These are phyloP conservation scores for Teratosphaeria pseudoeucalypti DNA, from an alignment of 2,329 filamentous ascomycete genomes.

Conservation along the genomic window DNA sequence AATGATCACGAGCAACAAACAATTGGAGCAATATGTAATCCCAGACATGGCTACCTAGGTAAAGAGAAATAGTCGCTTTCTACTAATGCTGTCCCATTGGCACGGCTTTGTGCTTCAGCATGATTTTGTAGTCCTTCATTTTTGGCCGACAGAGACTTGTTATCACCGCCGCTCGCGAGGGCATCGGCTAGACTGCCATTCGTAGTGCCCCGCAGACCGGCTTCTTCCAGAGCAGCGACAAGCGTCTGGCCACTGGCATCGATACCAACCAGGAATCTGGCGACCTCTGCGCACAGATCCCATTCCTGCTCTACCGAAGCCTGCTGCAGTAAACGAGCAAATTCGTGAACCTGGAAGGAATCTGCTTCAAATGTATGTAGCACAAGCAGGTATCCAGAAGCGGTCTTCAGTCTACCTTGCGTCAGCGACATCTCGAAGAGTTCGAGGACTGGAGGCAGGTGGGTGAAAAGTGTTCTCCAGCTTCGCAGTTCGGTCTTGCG, in stretches of 20 bases:
- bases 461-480: conserved; percentile 87
- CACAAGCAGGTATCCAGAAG: conserved; percentile 90
- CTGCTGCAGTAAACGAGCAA: conserved; percentile 66
- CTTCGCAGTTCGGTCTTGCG: conserved; percentile 92
- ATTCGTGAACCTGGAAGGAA: conserved; percentile 49
- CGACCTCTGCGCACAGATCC: conserved; percentile 91
- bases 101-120: not conserved
- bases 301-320: conserved; percentile 82
- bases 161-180: not conserved
- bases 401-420: conserved; percentile 81
- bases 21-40: not conserved
- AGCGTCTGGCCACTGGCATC: conserved; percentile 78
- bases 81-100: not conserved
- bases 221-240: conserved; percentile 51
- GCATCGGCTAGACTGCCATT: not conserved
- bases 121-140: not conserved
- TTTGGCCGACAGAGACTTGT: not conserved
- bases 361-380: conserved; percentile 57
- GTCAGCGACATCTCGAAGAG: conserved; percentile 88
- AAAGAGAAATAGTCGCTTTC: not conserved
- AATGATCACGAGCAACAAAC: not conserved
- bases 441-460: conserved; percentile 79
- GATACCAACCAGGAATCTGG: conserved; percentile 86
- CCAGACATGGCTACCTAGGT: not conserved
- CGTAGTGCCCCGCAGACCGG: conserved; percentile 11